A percentile compares a stretch with the other conserved stretches of the same genome.
Evolutionary conservation across 768 basidiomycete species (phyloP).

Genomic region (Pilatotrama ljubarskyi): DNA sequence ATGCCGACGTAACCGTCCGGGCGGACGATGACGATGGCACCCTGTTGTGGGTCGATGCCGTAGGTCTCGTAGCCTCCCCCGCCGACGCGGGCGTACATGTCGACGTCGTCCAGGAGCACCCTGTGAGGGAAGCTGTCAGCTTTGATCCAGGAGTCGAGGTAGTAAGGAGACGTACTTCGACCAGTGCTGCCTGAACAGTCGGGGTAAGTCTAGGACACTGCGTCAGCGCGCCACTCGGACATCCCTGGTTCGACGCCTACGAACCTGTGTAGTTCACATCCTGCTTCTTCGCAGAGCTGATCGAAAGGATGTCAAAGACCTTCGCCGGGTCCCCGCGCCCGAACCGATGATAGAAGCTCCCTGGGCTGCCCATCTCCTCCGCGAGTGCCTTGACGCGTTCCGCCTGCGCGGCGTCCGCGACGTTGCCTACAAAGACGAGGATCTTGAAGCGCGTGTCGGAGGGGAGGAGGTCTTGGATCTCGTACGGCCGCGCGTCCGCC

Average conservation of each 20-base stretch:
- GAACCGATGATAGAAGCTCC: slow-evolving; percentile 23
- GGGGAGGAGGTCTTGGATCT: slow-evolving; percentile 52
- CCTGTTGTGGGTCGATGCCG: slow-evolving; percentile 45
- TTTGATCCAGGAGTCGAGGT: no score
- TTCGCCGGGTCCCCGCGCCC: slow-evolving; percentile 1
- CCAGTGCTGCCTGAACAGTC: slow-evolving; percentile 54
- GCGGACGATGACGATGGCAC: slow-evolving; percentile 55
- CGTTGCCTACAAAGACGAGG: slow-evolving; percentile 46
- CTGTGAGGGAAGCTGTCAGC: slow-evolving; percentile 34
- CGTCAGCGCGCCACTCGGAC: background rate
- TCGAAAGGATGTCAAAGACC: slow-evolving; percentile 19
- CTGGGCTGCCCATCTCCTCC: slow-evolving; percentile 18
- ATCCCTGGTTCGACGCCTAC: background rate
- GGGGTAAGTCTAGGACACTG: slow-evolving; percentile 39
- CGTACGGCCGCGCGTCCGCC: slow-evolving; percentile 46
- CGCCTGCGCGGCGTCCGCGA: slow-evolving; percentile 24
- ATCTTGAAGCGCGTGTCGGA: slow-evolving; percentile 52
- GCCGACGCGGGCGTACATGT: slow-evolving; percentile 44
- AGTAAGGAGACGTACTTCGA: slow-evolving; percentile 45
- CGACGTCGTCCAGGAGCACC: slow-evolving; percentile 59
- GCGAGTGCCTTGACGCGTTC: slow-evolving; percentile 24
- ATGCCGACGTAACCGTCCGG: slow-evolving; percentile 69
- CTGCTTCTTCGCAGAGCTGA: slow-evolving; percentile 16
- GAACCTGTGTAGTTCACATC: slow-evolving; percentile 15
- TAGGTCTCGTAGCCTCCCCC: slow-evolving; percentile 60